phyloP scores from a whole-genome alignment of 371 early-diverging fungal species.

The Choanephora cucurbitarum region DNA sequence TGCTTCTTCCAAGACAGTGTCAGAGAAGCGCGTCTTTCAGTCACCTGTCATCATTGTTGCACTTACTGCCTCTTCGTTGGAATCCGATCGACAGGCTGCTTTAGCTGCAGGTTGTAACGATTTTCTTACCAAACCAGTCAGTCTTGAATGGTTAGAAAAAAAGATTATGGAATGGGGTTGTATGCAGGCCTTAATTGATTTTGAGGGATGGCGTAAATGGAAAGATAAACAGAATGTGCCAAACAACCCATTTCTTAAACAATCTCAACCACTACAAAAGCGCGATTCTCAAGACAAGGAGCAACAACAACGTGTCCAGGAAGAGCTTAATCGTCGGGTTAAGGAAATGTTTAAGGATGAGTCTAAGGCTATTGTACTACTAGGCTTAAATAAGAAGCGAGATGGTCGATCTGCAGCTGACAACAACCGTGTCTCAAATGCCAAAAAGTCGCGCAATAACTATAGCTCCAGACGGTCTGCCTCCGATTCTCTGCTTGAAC shows the following conservation, averaged over 20 bases:
- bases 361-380: constrained; percentile 16
- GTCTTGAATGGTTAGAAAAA: constrained; percentile 79
- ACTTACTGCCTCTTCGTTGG: constrained; percentile 77
- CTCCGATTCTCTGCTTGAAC: background rate
- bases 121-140: constrained; percentile 86
- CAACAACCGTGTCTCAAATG: background rate
- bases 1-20: constrained; percentile 13
- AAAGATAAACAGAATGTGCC: constrained; percentile 25
- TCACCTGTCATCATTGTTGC: constrained; percentile 90
- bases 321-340: constrained; percentile 10
- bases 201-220: constrained; percentile 82
- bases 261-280: background rate
- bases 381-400: constrained; percentile 16
- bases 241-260: constrained; percentile 1
- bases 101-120: constrained; percentile 90
- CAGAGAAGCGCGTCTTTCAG: constrained; percentile 38
- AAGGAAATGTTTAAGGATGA: constrained; percentile 14
- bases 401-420: background rate
- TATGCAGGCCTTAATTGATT: constrained; percentile 90
- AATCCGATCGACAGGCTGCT: constrained; percentile 78
- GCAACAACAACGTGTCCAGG: constrained; percentile 6
- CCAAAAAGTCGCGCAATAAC: background rate
- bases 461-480: background rate
- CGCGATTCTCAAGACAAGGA: background rate
- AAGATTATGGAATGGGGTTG: constrained; percentile 92